These are phyloP conservation scores for Mortierella sp. DNA, from an alignment of 371 early-diverging fungal species.

Conservation along the genomic window DNA sequence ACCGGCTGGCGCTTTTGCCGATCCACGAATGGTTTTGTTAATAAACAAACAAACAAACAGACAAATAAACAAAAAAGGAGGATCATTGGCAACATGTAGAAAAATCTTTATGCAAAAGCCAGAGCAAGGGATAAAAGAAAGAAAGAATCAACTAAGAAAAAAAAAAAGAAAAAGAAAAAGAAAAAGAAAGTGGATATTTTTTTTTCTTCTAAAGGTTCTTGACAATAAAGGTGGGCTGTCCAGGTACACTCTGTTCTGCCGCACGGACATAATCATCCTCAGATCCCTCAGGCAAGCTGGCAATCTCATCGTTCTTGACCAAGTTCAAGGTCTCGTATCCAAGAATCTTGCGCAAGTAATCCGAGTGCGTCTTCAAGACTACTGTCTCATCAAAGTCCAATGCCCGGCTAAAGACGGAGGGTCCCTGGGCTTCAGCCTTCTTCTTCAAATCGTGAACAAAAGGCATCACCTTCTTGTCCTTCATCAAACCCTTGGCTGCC, in stretches of 20 bases:
- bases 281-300: constrained; percentile 25
- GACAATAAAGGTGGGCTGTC: constrained; percentile 63
- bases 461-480: constrained; percentile 95
- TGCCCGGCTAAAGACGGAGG: constrained; percentile 82
- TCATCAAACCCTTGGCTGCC: constrained; percentile 78
- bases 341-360: constrained; percentile 62
- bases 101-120: too few species aligned
- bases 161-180: not conserved
- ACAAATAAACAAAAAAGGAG: too few species aligned
- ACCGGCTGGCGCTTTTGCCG: too few species aligned
- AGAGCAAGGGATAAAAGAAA: too few species aligned
- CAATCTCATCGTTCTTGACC: constrained; percentile 57
- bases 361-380: constrained; percentile 64
- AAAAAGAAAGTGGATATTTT: not conserved
- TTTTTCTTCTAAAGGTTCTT: constrained; percentile 36
- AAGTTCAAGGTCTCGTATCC: constrained; percentile 57
- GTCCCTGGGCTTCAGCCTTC: constrained; percentile 72
- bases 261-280: constrained; percentile 60
- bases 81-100: too few species aligned
- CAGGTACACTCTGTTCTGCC: constrained; percentile 74
- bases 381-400: constrained; percentile 83
- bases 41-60: too few species aligned
- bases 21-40: too few species aligned
- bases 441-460: constrained; percentile 88
- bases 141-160: too few species aligned